Conservation (phyloP, 192 early-diverging fungal species). For the Entophlyctis luteolus region DNA sequence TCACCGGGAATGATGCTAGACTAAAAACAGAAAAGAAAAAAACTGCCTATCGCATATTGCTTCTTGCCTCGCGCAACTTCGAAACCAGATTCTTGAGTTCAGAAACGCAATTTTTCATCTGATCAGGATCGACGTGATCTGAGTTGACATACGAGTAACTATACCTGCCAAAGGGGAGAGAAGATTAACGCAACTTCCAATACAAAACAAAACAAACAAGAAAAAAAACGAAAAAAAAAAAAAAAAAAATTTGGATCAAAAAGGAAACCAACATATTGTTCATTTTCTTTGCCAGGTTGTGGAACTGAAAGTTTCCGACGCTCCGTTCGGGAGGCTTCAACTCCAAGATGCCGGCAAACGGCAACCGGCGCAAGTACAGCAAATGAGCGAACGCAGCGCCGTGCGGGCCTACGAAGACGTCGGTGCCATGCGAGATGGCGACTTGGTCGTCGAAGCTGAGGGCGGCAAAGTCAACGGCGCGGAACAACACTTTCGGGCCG, state of each 20-base stretch:
- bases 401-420: constrained; percentile 26
- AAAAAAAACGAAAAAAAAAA: not conserved
- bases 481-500: constrained; percentile 10
- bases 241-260: not conserved
- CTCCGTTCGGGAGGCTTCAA: constrained; percentile 21
- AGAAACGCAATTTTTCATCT: too few relatives aligned
- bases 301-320: constrained; percentile 26
- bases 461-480: constrained; percentile 25
- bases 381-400: constrained; percentile 21
- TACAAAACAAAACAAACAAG: too few relatives aligned
- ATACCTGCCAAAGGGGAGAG: too few relatives aligned
- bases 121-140: too few relatives aligned
- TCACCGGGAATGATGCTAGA: too few relatives aligned
- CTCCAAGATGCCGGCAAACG: constrained; percentile 15
- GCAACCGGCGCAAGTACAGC: constrained; percentile 17
- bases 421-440: constrained; percentile 16
- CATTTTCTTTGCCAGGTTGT: constrained; percentile 10
- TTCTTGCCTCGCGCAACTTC: too few relatives aligned
- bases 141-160: too few relatives aligned
- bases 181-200: too few relatives aligned
- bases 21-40: too few relatives aligned
- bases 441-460: constrained; percentile 20
- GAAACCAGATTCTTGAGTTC: too few relatives aligned
- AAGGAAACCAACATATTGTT: constrained; percentile 3
- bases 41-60: too few relatives aligned